phyloP scores from a whole-genome alignment of 148 eudicot species.

The Rhododendron williamsianum region DNA sequence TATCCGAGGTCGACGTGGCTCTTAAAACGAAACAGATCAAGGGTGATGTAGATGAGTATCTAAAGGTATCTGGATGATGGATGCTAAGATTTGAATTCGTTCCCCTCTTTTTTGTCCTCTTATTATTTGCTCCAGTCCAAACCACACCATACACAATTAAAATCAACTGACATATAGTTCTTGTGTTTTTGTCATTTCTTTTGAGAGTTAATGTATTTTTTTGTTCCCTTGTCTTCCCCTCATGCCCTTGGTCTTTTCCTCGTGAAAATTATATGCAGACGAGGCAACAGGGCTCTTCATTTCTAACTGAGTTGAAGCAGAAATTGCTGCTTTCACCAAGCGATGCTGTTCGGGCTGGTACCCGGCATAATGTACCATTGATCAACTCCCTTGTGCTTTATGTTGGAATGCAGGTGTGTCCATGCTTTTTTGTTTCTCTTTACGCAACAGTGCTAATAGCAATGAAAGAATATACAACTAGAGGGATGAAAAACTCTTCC shows the following conservation, averaged over 20 bases:
- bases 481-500: background rate
- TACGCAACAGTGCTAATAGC: background rate
- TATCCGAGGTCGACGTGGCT: constrained; percentile 80
- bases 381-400: constrained; percentile 93
- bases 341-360: constrained; percentile 72
- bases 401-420: constrained; percentile 83
- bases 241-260: background rate
- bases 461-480: background rate
- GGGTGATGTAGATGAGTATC: constrained; percentile 76
- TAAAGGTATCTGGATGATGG: constrained; percentile 47
- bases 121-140: background rate
- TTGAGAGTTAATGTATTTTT: background rate
- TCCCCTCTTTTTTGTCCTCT: background rate
- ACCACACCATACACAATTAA: background rate
- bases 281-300: constrained; percentile 67
- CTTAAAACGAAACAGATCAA: constrained; percentile 82
- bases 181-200: background rate
- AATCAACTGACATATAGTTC: background rate
- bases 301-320: constrained; percentile 72
- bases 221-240: background rate
- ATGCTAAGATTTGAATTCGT: background rate
- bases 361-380: constrained; percentile 87
- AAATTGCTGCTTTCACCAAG: constrained; percentile 64
- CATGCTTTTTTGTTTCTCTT: constrained; percentile 5
- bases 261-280: constrained; percentile 37